These are phyloP conservation scores for Fraxinus americana DNA, from an alignment of 257 asterid species.

Conservation along the genomic window DNA sequence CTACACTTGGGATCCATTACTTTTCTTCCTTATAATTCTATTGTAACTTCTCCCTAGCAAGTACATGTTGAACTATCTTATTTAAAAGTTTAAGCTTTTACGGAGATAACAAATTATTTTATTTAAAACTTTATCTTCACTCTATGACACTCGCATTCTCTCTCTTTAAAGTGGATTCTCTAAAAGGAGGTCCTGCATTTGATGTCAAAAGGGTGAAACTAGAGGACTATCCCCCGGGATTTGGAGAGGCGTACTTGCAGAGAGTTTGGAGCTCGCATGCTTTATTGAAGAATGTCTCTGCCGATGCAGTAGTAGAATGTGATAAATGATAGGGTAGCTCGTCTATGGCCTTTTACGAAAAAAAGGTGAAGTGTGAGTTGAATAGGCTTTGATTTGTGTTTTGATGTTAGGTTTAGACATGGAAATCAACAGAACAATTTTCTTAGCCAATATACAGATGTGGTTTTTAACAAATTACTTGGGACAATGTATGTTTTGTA, in stretches of 20 bases:
- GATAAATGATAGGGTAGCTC: neutral
- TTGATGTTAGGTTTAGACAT: too few species aligned
- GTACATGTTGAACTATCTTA: too few species aligned
- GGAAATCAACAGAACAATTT: too few species aligned
- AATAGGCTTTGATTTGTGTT: too few species aligned
- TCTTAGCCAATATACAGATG: too few species aligned
- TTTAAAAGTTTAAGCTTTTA: too few species aligned
- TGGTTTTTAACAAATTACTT: too few species aligned
- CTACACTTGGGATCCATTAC: too few species aligned
- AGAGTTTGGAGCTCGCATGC: neutral
- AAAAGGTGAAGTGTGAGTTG: neutral
- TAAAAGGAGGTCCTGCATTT: neutral
- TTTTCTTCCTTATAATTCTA: too few species aligned
- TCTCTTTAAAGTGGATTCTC: conserved; percentile 1
- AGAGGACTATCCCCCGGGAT: neutral
- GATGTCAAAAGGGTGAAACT: neutral
- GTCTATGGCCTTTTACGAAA: neutral
- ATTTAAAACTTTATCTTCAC: neutral
- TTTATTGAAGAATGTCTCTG: neutral
- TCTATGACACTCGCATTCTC: neutral
- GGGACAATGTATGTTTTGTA: neutral
- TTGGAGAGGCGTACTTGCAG: neutral
- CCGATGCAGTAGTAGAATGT: neutral
- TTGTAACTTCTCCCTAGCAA: too few species aligned
- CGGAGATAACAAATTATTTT: neutral